Base-by-base conservation (phyloP, 2,329 filamentous ascomycete species). In the Ophiostoma novo-ulmi region DNA sequence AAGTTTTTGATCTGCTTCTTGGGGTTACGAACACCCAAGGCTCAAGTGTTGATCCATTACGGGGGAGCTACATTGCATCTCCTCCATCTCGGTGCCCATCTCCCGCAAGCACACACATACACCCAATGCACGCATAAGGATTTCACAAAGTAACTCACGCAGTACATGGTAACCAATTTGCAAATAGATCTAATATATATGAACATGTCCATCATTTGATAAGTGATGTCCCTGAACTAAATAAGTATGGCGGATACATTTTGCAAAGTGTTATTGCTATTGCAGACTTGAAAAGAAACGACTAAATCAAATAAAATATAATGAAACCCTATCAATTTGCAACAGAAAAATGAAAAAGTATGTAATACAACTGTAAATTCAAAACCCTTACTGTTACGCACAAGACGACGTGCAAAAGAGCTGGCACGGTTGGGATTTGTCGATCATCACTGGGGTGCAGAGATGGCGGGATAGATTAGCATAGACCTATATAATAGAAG, bases 361-460 rank as follows among this genome's bases (percentile, higher is more conserved):
- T 4, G 11, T 3, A 58, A 22, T 13, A 26, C n/a, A 58, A 48
- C 5, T n/a, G 44, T 20, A 48, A 48, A 20, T 48, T 48, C 44
- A 48, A 20, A 48, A 17, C 41, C 41, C 41, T 13, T 44, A 48
- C 17, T n/a, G 38, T 20, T 14, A 48, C 14, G 44, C 44, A 48
- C 44, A 64, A 64, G 31, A 64, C 61, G 61, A 64, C 61, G 61
- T 64, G 13, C n/a, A 3, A 58, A 26, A 64, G 61, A 35, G 31
- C 61, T 64, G 61, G 31, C 61, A 64, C 61, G 31, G 61, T 64
- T 38, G 61, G 14, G 3, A 64, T 64, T 64, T 64, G 61, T 64
- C 61, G 61, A 64, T 64, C 61, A 64, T 64, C 61, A 36, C 61
- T 64, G 61, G 61, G 61, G 61, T 36, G 61, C 61, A 64, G 61